phyloP scores from a whole-genome alignment of 2,329 filamentous ascomycete genomes.

The Aspergillus ruber region DNA sequence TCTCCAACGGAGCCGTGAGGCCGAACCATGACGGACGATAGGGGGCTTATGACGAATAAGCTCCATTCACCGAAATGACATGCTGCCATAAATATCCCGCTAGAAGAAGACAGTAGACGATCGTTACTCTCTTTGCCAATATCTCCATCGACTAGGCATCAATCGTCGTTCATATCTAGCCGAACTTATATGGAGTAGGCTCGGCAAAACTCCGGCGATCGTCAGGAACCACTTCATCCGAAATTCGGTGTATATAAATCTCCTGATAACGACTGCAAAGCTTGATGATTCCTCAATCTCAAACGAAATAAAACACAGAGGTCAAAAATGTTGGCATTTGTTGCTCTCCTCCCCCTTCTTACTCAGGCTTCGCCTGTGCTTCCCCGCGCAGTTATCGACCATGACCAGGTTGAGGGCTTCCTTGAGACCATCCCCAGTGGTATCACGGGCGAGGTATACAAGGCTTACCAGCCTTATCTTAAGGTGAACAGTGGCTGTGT shows the following conservation, averaged over 20 bases:
- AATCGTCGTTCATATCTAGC: background rate
- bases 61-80: too few relatives aligned
- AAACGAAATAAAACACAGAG: background rate
- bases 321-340: background rate
- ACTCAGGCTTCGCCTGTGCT: background rate
- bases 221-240: background rate
- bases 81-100: too few relatives aligned
- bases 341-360: background rate
- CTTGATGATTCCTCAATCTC: background rate
- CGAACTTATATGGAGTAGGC: background rate
- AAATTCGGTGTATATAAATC: background rate
- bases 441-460: conserved; percentile 43
- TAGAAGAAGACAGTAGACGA: too few relatives aligned
- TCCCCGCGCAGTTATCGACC: conserved; percentile 38
- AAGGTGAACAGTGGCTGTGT: conserved; percentile 55
- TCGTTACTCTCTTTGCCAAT: too few relatives aligned
- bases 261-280: background rate
- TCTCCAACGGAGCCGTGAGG: too few relatives aligned
- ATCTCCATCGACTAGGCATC: too few relatives aligned
- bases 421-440: conserved; percentile 46
- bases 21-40: too few relatives aligned
- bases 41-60: too few relatives aligned
- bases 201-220: background rate
- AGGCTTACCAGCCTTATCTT: conserved; percentile 52
- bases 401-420: conserved; percentile 49